Evolutionary conservation across 176 grass and related monocot genomes (phyloP).

Genomic region (Oryza meridionalis): DNA sequence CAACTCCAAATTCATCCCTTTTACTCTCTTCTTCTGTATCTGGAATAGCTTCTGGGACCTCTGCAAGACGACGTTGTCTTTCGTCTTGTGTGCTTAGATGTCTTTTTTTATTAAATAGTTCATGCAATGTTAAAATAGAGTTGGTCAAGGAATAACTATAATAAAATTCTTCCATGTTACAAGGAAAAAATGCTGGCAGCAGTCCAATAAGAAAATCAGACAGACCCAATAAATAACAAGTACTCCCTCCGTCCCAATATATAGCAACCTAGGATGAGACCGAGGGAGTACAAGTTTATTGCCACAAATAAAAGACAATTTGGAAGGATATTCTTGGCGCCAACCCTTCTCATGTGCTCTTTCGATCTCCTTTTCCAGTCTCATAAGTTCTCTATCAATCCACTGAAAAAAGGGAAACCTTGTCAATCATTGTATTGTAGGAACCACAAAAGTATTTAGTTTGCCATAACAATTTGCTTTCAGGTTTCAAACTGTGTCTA

Average conservation of each 20-base stretch:
- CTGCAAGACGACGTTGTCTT: slow-evolving; percentile 64
- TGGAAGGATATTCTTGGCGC: slow-evolving; percentile 76
- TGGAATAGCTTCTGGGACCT: slow-evolving; percentile 59
- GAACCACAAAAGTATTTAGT: not conserved
- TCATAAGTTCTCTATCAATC: slow-evolving; percentile 70
- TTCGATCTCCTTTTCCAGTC: slow-evolving; percentile 58
- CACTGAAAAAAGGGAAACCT: slow-evolving; percentile 57
- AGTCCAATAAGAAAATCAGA: slow-evolving; percentile 23
- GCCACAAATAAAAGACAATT: slow-evolving; percentile 29
- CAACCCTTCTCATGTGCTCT: slow-evolving; percentile 66
- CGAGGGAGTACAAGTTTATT: slow-evolving; percentile 8
- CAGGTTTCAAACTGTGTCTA: slow-evolving; percentile 1
- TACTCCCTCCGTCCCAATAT: too few species aligned
- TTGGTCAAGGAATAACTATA: slow-evolving; percentile 64
- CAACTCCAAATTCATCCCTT: slow-evolving; percentile 34
- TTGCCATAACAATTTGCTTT: slow-evolving; percentile 18
- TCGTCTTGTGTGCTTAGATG: slow-evolving; percentile 64
- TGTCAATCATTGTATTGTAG: slow-evolving; percentile 7
- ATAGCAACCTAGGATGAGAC: too few species aligned
- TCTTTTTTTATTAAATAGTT: slow-evolving; percentile 52
- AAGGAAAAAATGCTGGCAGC: not conserved
- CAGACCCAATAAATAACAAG: not conserved
- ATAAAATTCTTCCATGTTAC: slow-evolving; percentile 19
- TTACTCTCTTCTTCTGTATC: slow-evolving; percentile 57
- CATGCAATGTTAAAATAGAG: slow-evolving; percentile 62